Evolutionary conservation across 2,329 filamentous ascomycete genomes (phyloP).

Genomic region (Penicillium sp.): DNA sequence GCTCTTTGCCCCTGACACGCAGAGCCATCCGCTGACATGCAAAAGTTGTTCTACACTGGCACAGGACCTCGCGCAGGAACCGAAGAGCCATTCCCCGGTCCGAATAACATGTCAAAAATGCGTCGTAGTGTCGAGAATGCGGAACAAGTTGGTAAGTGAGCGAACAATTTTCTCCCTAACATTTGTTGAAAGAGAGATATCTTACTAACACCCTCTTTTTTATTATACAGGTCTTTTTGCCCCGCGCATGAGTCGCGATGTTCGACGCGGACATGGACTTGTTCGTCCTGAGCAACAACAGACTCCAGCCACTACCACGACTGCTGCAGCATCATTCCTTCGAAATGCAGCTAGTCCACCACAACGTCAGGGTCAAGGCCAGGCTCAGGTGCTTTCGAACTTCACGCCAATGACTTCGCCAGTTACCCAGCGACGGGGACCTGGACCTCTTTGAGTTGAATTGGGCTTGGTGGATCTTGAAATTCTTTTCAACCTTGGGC

Average conservation of each 20-base stretch:
- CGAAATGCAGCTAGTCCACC: slow-evolving; percentile 4
- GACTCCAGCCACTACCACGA: background rate
- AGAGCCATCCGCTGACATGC: slow-evolving; percentile 35
- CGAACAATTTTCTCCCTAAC: background rate
- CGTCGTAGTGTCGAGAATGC: slow-evolving; percentile 84
- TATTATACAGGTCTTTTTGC: slow-evolving; percentile 66
- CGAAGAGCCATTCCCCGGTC: slow-evolving; percentile 70
- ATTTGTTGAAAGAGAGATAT: background rate
- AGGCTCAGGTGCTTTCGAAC: background rate
- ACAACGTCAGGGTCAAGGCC: slow-evolving; percentile 1
- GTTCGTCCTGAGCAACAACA: background rate
- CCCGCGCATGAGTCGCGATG: slow-evolving; percentile 68
- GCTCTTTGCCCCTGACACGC: slow-evolving; percentile 54
- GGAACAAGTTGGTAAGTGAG: slow-evolving; percentile 67
- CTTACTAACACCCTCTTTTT: slow-evolving; percentile 9
- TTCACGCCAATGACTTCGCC: slow-evolving; percentile 8
- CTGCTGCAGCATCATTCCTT: background rate
- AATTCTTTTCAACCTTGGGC: background rate
- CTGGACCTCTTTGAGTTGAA: background rate
- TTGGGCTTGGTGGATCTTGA: background rate
- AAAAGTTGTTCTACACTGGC: slow-evolving; percentile 53
- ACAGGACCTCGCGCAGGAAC: slow-evolving; percentile 56
- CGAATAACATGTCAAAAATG: slow-evolving; percentile 84
- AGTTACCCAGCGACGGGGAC: background rate
- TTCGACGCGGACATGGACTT: slow-evolving; percentile 2